Base-by-base conservation (phyloP, 805 yeast species). In the Metschnikowia santaceciliae region DNA sequence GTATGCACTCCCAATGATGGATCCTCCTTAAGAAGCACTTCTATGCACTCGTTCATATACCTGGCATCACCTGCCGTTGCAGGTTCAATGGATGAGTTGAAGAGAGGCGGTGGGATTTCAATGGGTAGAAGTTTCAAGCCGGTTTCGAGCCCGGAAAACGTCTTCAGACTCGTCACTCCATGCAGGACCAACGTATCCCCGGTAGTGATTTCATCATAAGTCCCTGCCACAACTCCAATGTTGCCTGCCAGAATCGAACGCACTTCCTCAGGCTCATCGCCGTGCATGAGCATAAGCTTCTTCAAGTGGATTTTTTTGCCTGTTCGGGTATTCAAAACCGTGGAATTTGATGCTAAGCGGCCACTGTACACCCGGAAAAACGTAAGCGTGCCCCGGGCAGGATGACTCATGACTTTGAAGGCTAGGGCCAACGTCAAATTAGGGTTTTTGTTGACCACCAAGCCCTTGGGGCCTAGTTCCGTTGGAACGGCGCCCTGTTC, bases 321-420 rank as follows among this genome's bases (percentile, higher is more conserved):
- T 0, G 86, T 85, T 41, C 88, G 74, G 1, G 94, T 81, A 61
- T 90, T 88, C 48, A 78, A 65, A 6, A 90, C 79, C 0, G 78
- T 79, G 14, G 85, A 69, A 47, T 86, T 86, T 38, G 84, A 76
- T 49, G 75, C 76, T 15, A 94, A 66, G 38, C 73, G 77, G 0
- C 99, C 99, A 46, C 91, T 80, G 69, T 94, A 94, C 3, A 94
- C 94, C 50, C 99, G 75, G 26, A 92, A 84, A 64, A 85, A 94
- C 6, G 88, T 84, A 85, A 91, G 81, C 0, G 83, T 76, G 0
- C 97, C 96, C 54, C 90, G 77, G 19, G 82, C 82, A 2, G 89
- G 86, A 64, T 94, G 97, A 3, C 91, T 85, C 46, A 87, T 78
- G 4, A 92, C 96, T 65, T 94, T 94, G 71, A 94, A 94, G 1